Evolutionary conservation across 495 filamentous ascomycete species (phyloP).

Genomic region (Lineolata rhizophorae): DNA sequence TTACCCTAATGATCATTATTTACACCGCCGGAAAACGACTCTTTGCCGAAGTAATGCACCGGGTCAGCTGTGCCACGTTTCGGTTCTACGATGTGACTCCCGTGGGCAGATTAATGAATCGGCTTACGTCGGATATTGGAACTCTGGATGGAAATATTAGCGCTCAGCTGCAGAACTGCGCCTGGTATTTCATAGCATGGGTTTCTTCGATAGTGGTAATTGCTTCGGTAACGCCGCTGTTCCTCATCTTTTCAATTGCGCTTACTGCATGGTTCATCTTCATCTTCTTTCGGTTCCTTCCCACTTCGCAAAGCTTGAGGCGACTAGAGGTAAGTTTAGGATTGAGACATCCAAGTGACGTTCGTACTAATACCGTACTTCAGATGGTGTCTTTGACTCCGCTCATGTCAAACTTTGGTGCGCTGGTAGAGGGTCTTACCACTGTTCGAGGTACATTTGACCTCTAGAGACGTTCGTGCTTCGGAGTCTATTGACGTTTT

Average conservation of each 20-base stretch:
- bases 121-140: conserved; percentile 65
- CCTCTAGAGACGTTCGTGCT: too few relatives aligned
- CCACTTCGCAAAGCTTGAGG: conserved; percentile 60
- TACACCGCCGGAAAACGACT: conserved; percentile 53
- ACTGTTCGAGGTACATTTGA: too few relatives aligned
- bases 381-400: conserved; percentile 72
- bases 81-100: conserved; percentile 76
- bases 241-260: conserved; percentile 43
- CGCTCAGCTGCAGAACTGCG: too few relatives aligned
- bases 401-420: conserved; percentile 68
- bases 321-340: too few relatives aligned
- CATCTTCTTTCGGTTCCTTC: conserved; percentile 53
- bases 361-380: too few relatives aligned
- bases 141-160: conserved; percentile 64
- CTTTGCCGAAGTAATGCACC: conserved; percentile 43
- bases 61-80: conserved; percentile 58
- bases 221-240: conserved; percentile 46
- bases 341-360: too few relatives aligned
- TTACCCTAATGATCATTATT: conserved; percentile 41
- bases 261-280: conserved; percentile 40
- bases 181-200: conserved; percentile 51
- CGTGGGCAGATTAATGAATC: conserved; percentile 67
- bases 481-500: too few relatives aligned
- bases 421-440: conserved; percentile 52
- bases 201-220: conserved; percentile 50